These are phyloP conservation scores for Withania somnifera DNA, from an alignment of 305 asterid genomes.

Conservation along the genomic window DNA sequence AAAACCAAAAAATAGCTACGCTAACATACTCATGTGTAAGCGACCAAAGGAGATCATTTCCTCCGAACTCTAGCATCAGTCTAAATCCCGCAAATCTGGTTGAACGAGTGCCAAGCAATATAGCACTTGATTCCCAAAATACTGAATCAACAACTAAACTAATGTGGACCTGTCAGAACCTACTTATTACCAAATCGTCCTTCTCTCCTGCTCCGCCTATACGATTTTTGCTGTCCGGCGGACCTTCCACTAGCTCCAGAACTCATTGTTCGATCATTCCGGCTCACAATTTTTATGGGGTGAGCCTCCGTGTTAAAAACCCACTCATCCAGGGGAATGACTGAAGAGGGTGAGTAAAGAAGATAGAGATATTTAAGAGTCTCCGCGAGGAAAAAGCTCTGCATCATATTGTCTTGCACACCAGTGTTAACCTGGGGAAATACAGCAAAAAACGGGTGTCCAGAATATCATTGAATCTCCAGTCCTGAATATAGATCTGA, in stretches of 20 bases:
- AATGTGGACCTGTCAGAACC: neutral
- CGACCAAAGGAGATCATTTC: neutral
- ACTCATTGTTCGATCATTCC: constrained; percentile 25
- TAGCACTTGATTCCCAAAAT: neutral
- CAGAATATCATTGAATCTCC: neutral
- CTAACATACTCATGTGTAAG: neutral
- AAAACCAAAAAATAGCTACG: neutral
- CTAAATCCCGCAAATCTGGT: neutral
- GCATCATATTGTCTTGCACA: constrained; percentile 96
- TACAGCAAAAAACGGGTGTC: neutral
- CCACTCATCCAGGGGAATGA: constrained; percentile 86
- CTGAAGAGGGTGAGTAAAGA: constrained; percentile 80
- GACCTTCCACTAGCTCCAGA: constrained; percentile 18
- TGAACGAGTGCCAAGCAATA: neutral
- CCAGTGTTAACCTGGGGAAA: constrained; percentile 76
- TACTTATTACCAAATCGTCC: constrained; percentile 59
- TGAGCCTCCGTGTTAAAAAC: constrained; percentile 98
- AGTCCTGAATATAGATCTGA: neutral
- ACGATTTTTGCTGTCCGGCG: constrained; percentile 17
- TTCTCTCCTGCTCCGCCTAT: constrained; percentile 58
- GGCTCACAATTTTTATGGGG: constrained; percentile 61
- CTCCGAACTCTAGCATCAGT: neutral
- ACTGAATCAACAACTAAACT: neutral
- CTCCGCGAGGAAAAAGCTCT: constrained; percentile 95
- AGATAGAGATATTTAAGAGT: constrained; percentile 89